A percentile compares a stretch with the other conserved stretches of the same genome.
phyloP scores from a whole-genome alignment of 345 rosid species.

The Citrus maxima region DNA sequence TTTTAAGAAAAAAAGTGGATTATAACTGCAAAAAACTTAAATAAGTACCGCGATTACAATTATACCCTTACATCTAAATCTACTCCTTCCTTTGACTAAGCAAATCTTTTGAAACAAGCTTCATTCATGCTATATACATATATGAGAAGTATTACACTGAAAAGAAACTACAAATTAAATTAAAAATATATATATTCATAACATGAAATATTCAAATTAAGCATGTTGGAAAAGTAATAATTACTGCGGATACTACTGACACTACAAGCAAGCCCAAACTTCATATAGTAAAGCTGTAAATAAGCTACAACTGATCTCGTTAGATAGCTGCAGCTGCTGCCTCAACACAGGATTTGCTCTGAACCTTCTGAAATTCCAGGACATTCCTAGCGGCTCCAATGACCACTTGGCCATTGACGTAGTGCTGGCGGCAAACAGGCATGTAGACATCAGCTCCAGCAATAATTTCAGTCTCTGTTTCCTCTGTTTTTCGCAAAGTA shows the following conservation, averaged over 20 bases:
- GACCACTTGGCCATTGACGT: constrained; percentile 46
- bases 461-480: constrained; percentile 61
- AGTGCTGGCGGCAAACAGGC: constrained; percentile 91
- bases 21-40: too few relatives aligned
- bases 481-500: constrained; percentile 65
- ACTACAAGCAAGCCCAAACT: too few relatives aligned
- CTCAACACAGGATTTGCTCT: constrained; percentile 23
- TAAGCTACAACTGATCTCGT: neutral
- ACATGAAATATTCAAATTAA: neutral
- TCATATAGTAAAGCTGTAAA: neutral
- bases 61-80: too few relatives aligned
- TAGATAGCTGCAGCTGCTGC: constrained; percentile 25
- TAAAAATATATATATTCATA: too few relatives aligned
- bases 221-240: neutral
- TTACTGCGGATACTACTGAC: neutral
- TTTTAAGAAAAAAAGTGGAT: too few relatives aligned
- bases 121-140: too few relatives aligned
- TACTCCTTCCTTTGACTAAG: too few relatives aligned
- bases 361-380: constrained; percentile 28
- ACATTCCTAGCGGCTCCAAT: constrained; percentile 33
- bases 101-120: neutral
- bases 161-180: neutral
- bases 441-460: constrained; percentile 82
- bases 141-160: neutral
- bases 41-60: too few relatives aligned